Percentiles rank a stretch among this genome's conserved stretches.
These are phyloP conservation scores for Anaeramoeba flamelloides DNA, from an alignment of 78 protist genomes.

Conservation along the genomic window DNA sequence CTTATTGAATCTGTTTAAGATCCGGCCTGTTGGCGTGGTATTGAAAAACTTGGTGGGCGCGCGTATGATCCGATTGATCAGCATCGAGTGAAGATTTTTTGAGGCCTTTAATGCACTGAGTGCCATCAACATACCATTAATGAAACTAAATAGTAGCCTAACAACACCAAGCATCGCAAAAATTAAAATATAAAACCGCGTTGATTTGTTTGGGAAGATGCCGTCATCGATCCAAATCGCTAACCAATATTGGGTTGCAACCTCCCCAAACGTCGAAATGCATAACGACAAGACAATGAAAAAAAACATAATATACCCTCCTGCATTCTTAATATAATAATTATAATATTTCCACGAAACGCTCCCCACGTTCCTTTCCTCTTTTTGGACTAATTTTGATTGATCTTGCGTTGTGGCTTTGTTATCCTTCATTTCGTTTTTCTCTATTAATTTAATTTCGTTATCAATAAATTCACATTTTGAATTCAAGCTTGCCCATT, in stretches of 20 bases:
- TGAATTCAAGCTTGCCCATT: too few species aligned
- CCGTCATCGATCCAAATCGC: background rate
- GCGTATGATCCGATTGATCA: background rate
- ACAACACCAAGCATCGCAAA: background rate
- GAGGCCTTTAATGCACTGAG: background rate
- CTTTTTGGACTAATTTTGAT: background rate
- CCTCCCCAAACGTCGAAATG: background rate
- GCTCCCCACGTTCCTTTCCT: background rate
- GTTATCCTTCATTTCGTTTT: too few species aligned
- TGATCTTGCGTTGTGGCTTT: too few species aligned
- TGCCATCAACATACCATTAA: background rate
- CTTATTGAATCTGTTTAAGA: slow-evolving; percentile 74
- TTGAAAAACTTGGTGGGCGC: background rate
- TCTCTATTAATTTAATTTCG: too few species aligned
- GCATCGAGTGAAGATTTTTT: background rate
- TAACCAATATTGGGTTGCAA: background rate
- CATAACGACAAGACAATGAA: background rate
- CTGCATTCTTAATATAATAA: background rate
- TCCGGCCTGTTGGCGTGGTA: slow-evolving; percentile 52
- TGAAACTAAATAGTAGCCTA: background rate
- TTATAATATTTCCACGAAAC: background rate
- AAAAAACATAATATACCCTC: background rate
- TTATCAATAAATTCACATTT: too few species aligned
- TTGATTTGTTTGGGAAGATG: background rate
- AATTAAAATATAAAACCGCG: background rate